Evolutionary conservation across 2,329 filamentous ascomycete genomes (phyloP).

Genomic region (Trichoderma arundinaceum): DNA sequence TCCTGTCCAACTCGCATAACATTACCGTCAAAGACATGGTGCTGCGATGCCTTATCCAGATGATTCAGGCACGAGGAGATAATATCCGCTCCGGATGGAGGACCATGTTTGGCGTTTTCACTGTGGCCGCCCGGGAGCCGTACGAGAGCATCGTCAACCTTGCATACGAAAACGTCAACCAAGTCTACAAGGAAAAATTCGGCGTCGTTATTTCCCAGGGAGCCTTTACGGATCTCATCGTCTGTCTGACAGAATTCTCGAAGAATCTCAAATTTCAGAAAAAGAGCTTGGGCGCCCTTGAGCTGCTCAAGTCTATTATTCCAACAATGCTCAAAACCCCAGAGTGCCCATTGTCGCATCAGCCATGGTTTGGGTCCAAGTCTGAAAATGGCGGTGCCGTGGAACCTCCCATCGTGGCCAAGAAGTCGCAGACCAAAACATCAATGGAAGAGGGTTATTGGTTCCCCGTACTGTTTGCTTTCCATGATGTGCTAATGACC

Average conservation of each 20-base stretch:
- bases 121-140: constrained; percentile 88
- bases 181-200: constrained; percentile 94
- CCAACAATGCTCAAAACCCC: constrained; percentile 94
- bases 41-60: constrained; percentile 92
- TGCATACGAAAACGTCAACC: constrained; percentile 94
- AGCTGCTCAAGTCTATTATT: constrained; percentile 90
- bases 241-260: constrained; percentile 96
- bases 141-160: constrained; percentile 96
- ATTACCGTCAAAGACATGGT: constrained; percentile 98
- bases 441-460: constrained; percentile 97
- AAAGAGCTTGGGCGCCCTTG: constrained; percentile 94
- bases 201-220: constrained; percentile 95
- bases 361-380: background rate
- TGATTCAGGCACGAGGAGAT: constrained; percentile 96
- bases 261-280: constrained; percentile 99
- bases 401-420: constrained; percentile 52
- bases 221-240: constrained; percentile 93
- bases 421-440: constrained; percentile 71
- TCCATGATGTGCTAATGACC: constrained; percentile 99
- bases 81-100: constrained; percentile 98
- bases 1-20: constrained; percentile 90
- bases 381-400: background rate
- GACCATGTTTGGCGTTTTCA: constrained; percentile 99
- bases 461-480: constrained; percentile 97
- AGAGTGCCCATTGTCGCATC: constrained; percentile 84